Evolutionary conservation across 805 yeast genomes (phyloP).

Genomic region (Starmerella sirachaensis): DNA sequence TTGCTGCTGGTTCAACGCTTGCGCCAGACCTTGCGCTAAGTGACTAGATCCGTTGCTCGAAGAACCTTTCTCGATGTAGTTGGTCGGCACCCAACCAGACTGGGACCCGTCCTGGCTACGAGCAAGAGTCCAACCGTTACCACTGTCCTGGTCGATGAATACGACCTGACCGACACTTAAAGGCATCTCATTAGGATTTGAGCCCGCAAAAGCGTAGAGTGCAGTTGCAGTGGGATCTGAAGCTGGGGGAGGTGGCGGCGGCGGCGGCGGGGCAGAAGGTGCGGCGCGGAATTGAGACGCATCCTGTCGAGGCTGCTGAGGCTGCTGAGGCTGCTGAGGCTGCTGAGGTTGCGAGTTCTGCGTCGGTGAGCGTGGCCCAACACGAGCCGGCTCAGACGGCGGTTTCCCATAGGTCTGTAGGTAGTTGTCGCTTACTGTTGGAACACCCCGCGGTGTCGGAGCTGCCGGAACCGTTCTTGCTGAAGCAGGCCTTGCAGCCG

Average conservation of each 20-base stretch:
- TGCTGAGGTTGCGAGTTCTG: slow-evolving; percentile 24
- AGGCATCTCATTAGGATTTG: slow-evolving; percentile 75
- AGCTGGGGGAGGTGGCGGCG: slow-evolving; percentile 55
- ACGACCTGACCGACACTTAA: slow-evolving; percentile 65
- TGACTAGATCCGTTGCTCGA: slow-evolving; percentile 10
- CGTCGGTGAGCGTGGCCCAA: slow-evolving; percentile 19
- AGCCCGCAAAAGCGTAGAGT: slow-evolving; percentile 77
- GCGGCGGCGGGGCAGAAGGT: slow-evolving; percentile 28
- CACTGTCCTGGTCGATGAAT: slow-evolving; percentile 56
- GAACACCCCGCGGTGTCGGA: slow-evolving; percentile 6
- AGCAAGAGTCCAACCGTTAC: slow-evolving; percentile 92
- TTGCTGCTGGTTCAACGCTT: slow-evolving; percentile 21
- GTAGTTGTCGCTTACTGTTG: slow-evolving; percentile 17
- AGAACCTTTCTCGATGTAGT: slow-evolving; percentile 47
- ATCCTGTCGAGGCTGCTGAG: slow-evolving; percentile 20
- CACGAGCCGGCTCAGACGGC: slow-evolving; percentile 18
- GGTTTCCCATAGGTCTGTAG: slow-evolving; percentile 21
- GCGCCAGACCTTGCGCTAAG: slow-evolving; percentile 22
- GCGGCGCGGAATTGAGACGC: slow-evolving; percentile 7
- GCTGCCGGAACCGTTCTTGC: slow-evolving; percentile 12
- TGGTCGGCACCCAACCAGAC: slow-evolving; percentile 97
- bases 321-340: slow-evolving; percentile 13
- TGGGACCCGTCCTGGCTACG: slow-evolving; percentile 57
- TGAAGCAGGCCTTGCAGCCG: slow-evolving; percentile 10
- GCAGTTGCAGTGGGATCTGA: slow-evolving; percentile 72